Conservation (phyloP, 331 rosid genomes). For the Quercus tomentella region DNA sequence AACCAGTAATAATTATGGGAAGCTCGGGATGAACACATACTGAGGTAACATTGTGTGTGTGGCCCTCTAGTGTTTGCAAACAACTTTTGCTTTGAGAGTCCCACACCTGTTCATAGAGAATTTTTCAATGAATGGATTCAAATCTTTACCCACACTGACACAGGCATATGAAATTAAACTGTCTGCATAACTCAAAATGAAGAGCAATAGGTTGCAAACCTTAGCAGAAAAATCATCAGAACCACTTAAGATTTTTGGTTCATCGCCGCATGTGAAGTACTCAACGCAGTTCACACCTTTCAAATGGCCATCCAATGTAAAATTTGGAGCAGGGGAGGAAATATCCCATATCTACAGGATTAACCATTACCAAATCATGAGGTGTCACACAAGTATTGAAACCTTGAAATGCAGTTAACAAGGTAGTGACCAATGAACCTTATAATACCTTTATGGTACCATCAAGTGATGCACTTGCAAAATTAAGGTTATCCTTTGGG, state of each 20-base stretch:
- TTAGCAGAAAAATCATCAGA: constrained; percentile 81
- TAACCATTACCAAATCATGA: neutral
- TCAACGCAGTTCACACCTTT: constrained; percentile 82
- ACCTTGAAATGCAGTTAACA: neutral
- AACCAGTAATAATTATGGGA: constrained; percentile 74
- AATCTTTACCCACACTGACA: neutral
- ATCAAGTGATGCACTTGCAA: constrained; percentile 88
- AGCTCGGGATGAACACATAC: constrained; percentile 69
- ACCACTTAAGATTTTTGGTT: constrained; percentile 65
- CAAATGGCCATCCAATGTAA: constrained; percentile 67
- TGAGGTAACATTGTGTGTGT: constrained; percentile 69
- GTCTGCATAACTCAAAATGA: neutral
- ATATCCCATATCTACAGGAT: constrained; percentile 64
- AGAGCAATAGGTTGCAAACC: constrained; percentile 30
- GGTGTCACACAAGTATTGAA: neutral
- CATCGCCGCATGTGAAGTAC: constrained; percentile 63
- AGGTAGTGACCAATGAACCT: neutral
- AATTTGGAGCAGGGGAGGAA: constrained; percentile 61
- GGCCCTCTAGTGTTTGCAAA: constrained; percentile 82
- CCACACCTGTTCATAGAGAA: constrained; percentile 54
- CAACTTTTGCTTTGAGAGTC: constrained; percentile 57
- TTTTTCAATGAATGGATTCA: constrained; percentile 1
- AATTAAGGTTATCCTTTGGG: constrained; percentile 61
- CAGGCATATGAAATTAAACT: neutral
- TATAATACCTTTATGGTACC: constrained; percentile 70